Conservation (phyloP, 2,329 filamentous ascomycete genomes). For the Pleurostoma richardsiae region DNA sequence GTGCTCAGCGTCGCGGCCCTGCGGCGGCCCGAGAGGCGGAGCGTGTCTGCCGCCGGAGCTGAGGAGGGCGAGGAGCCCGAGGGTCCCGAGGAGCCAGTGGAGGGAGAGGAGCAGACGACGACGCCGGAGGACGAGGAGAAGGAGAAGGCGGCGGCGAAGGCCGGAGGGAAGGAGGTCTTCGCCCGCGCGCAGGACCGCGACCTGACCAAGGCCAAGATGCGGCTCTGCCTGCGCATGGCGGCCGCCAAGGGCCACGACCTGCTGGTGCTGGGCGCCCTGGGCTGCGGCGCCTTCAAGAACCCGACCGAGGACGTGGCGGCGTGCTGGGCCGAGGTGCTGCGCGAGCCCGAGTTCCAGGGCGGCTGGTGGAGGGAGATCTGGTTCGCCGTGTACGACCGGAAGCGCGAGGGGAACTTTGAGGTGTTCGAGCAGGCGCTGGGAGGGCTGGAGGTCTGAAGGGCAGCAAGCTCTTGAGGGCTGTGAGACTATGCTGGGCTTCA, state of each 20-base stretch:
- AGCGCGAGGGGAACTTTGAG: slow-evolving; percentile 41
- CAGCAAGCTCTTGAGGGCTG: too few relatives aligned
- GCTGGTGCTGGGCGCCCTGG: slow-evolving; percentile 62
- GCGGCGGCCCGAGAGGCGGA: slow-evolving; percentile 27
- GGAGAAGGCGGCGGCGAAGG: slow-evolving; percentile 7
- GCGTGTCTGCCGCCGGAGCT: slow-evolving; percentile 9
- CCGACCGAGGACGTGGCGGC: slow-evolving; percentile 54
- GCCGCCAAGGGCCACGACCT: slow-evolving; percentile 47
- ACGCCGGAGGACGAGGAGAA: slow-evolving; percentile 9
- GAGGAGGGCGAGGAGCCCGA: slow-evolving; percentile 2
- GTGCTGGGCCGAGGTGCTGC: slow-evolving; percentile 57
- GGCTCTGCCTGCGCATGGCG: slow-evolving; percentile 53
- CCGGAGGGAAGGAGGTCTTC: slow-evolving; percentile 23
- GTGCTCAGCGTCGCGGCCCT: slow-evolving; percentile 56
- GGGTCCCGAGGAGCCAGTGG: slow-evolving; percentile 8
- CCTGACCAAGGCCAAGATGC: slow-evolving; percentile 57
- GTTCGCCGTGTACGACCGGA: slow-evolving; percentile 54
- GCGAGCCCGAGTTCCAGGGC: slow-evolving; percentile 54
- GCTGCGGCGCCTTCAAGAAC: slow-evolving; percentile 63
- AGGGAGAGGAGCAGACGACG: slow-evolving; percentile 7
- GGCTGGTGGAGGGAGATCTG: slow-evolving; percentile 60
- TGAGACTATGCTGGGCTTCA: too few relatives aligned
- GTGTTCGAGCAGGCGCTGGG: slow-evolving; percentile 37
- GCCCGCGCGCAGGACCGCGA: slow-evolving; percentile 34
- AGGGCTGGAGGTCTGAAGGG: slow-evolving; percentile 20